Conservation (phyloP, 768 basidiomycete genomes). For the Tricholoma matsutake region DNA sequence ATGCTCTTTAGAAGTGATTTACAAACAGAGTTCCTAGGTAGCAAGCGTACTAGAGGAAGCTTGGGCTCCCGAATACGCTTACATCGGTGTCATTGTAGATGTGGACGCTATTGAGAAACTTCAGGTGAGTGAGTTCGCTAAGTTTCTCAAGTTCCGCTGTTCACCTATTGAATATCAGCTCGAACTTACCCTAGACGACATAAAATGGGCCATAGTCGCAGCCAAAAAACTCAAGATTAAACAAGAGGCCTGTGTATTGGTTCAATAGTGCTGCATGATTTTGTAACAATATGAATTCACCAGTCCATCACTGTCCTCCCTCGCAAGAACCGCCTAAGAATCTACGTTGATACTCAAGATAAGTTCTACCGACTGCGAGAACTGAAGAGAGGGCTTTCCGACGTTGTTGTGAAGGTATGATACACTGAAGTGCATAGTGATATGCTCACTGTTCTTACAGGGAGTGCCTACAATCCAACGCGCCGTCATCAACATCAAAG, state of each 20-base stretch:
- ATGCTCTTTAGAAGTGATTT: not conserved
- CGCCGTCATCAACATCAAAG: slow-evolving; percentile 95
- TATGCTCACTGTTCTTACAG: slow-evolving; percentile 32
- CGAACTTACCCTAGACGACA: slow-evolving; percentile 87
- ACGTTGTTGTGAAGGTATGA: slow-evolving; percentile 85
- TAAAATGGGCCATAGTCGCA: slow-evolving; percentile 87
- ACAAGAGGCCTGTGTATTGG: slow-evolving; percentile 54
- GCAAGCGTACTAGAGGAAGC: slow-evolving; percentile 93
- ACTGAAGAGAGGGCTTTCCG: slow-evolving; percentile 78
- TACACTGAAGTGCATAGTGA: not conserved
- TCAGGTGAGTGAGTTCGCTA: slow-evolving; percentile 49
- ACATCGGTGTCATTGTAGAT: slow-evolving; percentile 91
- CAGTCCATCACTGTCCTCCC: slow-evolving; percentile 78
- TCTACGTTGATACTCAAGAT: slow-evolving; percentile 74
- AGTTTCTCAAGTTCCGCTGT: not conserved
- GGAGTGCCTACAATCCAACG: slow-evolving; percentile 86
- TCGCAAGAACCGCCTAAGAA: slow-evolving; percentile 68
- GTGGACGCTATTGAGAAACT: slow-evolving; percentile 83
- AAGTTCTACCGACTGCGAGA: slow-evolving; percentile 84
- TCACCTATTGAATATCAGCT: slow-evolving; percentile 45
- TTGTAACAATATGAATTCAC: not conserved
- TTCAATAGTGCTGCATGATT: not conserved
- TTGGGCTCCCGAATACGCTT: slow-evolving; percentile 91
- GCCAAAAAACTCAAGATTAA: slow-evolving; percentile 92
- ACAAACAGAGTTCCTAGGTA: slow-evolving; percentile 49